phyloP scores from a whole-genome alignment of 441 rosid genomes.

The Biscutella auriculata region DNA sequence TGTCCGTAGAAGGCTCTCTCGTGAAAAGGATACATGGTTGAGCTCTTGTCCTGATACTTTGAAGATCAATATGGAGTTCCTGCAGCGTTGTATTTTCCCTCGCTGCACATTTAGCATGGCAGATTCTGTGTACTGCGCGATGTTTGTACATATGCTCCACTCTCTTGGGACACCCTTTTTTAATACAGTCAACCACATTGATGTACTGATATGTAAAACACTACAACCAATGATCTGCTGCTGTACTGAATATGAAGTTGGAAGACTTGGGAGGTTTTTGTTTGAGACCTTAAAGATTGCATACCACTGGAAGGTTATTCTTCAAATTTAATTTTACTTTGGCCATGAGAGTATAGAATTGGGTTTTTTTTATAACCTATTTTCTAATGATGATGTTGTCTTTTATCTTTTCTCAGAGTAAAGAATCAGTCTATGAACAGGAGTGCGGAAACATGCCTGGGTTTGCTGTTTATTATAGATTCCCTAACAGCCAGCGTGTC shows the following conservation, averaged over 20 bases:
- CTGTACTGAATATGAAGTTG: slow-evolving; percentile 99
- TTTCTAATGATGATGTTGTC: slow-evolving; percentile 13
- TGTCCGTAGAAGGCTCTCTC: slow-evolving; percentile 79
- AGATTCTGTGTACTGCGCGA: slow-evolving; percentile 97
- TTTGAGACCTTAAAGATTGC: slow-evolving; percentile 95
- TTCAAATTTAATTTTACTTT: not conserved
- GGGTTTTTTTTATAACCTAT: slow-evolving; percentile 1
- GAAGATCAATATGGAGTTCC: slow-evolving; percentile 99
- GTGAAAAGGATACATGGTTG: slow-evolving; percentile 96
- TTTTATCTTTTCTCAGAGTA: slow-evolving; percentile 47
- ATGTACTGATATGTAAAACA: slow-evolving; percentile 93
- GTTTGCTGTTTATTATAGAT: slow-evolving; percentile 96
- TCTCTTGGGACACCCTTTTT: slow-evolving; percentile 97
- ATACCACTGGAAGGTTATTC: slow-evolving; percentile 89
- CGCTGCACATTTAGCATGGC: slow-evolving; percentile 99
- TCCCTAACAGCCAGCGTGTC: slow-evolving; percentile 96
- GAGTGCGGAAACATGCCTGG: slow-evolving; percentile 99
- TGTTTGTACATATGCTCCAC: slow-evolving; percentile 97
- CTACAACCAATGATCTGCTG: slow-evolving; percentile 99
- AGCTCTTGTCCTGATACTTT: slow-evolving; percentile 97
- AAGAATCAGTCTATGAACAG: slow-evolving; percentile 85
- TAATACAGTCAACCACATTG: slow-evolving; percentile 98
- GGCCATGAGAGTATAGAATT: not conserved
- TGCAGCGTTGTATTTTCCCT: slow-evolving; percentile 98
- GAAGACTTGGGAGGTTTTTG: slow-evolving; percentile 93